Percentiles rank a stretch among this genome's conserved stretches.
phyloP scores from a whole-genome alignment of 2,329 filamentous ascomycete species.

The Rugonectria rugulosa region DNA sequence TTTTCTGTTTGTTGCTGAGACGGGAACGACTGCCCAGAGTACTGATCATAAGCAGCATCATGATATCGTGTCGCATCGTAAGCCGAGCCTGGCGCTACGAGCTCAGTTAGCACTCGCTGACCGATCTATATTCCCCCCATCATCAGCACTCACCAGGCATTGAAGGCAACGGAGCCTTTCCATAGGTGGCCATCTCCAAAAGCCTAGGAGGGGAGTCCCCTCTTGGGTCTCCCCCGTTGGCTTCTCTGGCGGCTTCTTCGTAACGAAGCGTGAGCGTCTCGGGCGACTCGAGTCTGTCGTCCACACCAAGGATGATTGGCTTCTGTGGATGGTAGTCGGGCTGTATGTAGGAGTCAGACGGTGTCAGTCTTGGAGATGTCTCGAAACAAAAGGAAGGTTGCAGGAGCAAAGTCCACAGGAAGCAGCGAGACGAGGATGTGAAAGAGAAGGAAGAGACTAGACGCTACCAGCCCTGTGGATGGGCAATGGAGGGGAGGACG shows the following conservation, averaged over 20 bases:
- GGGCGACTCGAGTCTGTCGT: constrained; percentile 65
- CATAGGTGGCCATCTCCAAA: constrained; percentile 61
- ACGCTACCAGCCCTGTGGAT: constrained; percentile 25
- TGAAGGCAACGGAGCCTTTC: constrained; percentile 79
- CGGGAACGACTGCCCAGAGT: constrained; percentile 56
- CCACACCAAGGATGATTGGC: constrained; percentile 62
- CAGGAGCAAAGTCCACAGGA: constrained; percentile 21
- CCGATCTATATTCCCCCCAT: not conserved
- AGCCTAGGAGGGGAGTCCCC: constrained; percentile 61
- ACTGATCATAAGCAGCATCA: constrained; percentile 62
- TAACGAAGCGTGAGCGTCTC: constrained; percentile 64
- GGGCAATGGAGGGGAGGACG: constrained; percentile 25
- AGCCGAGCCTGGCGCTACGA: constrained; percentile 47
- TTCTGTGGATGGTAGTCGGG: constrained; percentile 62
- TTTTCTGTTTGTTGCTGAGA: constrained; percentile 59
- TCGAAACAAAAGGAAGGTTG: constrained; percentile 26
- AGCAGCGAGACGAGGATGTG: constrained; percentile 19
- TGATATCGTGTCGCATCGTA: constrained; percentile 69
- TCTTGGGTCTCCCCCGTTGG: constrained; percentile 60
- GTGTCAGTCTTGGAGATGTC: constrained; percentile 38
- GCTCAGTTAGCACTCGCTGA: constrained; percentile 22
- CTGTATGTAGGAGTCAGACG: constrained; percentile 45
- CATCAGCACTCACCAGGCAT: constrained; percentile 75
- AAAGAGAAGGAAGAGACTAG: constrained; percentile 23
- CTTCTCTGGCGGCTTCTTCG: constrained; percentile 63